These are phyloP conservation scores for Lasiodiplodia gonubiensis DNA, from an alignment of 2,329 filamentous ascomycete species.

Conservation along the genomic window DNA sequence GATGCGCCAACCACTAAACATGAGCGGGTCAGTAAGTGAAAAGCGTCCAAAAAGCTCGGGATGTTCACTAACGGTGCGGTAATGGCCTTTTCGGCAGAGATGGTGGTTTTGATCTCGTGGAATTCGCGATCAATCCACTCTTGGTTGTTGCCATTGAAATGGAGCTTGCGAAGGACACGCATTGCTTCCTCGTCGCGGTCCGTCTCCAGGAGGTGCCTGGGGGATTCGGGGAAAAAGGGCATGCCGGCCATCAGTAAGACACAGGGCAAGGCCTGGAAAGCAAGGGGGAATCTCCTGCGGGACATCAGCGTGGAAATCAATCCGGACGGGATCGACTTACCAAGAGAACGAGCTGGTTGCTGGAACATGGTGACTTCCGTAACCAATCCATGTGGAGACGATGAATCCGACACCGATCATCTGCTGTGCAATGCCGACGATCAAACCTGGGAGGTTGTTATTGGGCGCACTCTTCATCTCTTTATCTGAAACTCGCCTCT, in stretches of 20 bases:
- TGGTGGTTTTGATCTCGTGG: conserved; percentile 65
- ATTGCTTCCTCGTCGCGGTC: conserved; percentile 63
- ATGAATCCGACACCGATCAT: conserved; percentile 65
- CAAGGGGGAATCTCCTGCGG: conserved; percentile 48
- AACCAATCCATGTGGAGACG: conserved; percentile 60
- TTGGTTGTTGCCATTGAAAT: conserved; percentile 60
- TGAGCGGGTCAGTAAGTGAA: conserved; percentile 3
- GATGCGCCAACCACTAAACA: conserved; percentile 55
- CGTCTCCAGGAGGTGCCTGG: conserved; percentile 49
- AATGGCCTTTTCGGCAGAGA: conserved; percentile 63
- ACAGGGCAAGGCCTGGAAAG: conserved; percentile 54
- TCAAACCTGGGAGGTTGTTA: conserved; percentile 44
- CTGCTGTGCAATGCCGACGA: conserved; percentile 63
- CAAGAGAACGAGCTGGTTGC: conserved; percentile 46
- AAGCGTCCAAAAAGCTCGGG: background rate
- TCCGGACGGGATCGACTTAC: no score
- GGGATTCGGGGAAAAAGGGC: conserved; percentile 49
- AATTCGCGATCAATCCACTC: conserved; percentile 65
- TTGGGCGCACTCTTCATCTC: background rate
- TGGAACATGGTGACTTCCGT: conserved; percentile 47
- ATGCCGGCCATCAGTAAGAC: conserved; percentile 51
- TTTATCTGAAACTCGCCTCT: conserved; percentile 50
- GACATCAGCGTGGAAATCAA: no score
- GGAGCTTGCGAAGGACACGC: conserved; percentile 54
- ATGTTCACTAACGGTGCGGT: conserved; percentile 46